These are phyloP conservation scores for Leccinum sublutescens DNA, from an alignment of 768 basidiomycete species.

Conservation along the genomic window DNA sequence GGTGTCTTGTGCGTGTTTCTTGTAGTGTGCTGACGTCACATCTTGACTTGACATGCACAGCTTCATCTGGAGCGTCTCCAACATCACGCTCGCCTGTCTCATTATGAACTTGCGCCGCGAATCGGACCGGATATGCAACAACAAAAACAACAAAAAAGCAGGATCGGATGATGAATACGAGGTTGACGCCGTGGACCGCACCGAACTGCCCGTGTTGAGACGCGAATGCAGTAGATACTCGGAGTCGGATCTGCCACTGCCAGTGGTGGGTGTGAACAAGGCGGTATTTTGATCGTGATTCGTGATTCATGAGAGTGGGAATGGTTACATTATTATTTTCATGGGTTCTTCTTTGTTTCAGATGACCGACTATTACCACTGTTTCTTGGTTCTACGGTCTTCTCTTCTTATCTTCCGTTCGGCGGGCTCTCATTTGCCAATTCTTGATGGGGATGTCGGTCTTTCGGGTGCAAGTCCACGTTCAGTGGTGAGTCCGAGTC, in stretches of 20 bases:
- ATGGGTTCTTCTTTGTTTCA: neutral
- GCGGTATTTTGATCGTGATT: neutral
- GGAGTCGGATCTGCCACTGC: neutral
- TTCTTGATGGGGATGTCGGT: neutral
- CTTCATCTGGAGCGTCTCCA: conserved; percentile 27
- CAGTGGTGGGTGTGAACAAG: neutral
- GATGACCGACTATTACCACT: neutral
- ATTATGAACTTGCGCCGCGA: conserved; percentile 33
- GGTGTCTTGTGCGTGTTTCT: conserved; percentile 21
- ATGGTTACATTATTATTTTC: neutral
- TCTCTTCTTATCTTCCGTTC: neutral
- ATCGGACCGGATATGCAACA: neutral
- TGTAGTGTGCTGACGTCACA: neutral
- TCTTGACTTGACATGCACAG: conserved; percentile 14
- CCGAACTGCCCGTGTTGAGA: conserved; percentile 7
- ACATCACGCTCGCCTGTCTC: conserved; percentile 33
- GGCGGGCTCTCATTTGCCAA: neutral
- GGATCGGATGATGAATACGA: no score
- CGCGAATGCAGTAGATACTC: neutral
- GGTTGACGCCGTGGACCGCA: neutral
- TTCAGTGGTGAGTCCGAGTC: no score
- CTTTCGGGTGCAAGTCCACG: no score
- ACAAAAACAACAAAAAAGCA: no score
- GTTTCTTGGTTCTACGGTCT: neutral
- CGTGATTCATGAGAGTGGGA: neutral